Base-by-base conservation (phyloP, 306 rosid genomes). In the Vicia sativa region DNA sequence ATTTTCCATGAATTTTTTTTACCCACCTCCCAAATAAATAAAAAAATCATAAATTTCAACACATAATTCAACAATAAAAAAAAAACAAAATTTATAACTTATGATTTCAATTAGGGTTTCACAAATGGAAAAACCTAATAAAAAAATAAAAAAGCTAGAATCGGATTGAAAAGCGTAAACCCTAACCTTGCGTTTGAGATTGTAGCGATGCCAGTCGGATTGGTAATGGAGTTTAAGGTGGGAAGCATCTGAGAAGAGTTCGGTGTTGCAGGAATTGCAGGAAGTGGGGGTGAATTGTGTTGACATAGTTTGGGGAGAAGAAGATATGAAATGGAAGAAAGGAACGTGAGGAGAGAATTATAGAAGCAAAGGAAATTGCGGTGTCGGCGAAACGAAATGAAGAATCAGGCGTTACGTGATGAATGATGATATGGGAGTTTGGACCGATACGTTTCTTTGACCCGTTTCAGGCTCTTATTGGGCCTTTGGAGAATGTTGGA, bases 131-230 rank as follows among this genome's bases (percentile, higher is more conserved):
- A 4, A 1, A n/a, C 35, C 1, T 0, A 31, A 6, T 31, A 2
- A 1, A 23, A 23, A 1, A 23, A 23, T 23, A 25, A 1, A 8
- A 0, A 31, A 6, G 6, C 8, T 31, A 34, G 9, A 34, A 7
- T 34, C 9, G 38, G 8, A 5, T 34, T 34, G 38, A 34, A 34
- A 34, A 34, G 38, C 38, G 38, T 7, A 34, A 34, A 34, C 38
- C 38, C 38, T 34, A 34, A 90, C 99, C 97, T 95, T 95, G 95
- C 97, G 99, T 84, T 95, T 95, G 84, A 95, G 99, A 60, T 95
- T 95, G 84, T 95, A 95, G 58, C 99, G 95, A 75, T 95, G 99
- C 99, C 96, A 95, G 68, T 95, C 99, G 26, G 99, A 95, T 76
- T 85, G 90, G 87, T 93, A 93, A 80, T 93, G 99, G 38, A 85